These are phyloP conservation scores for Psilocybe tampanensis DNA, from an alignment of 768 basidiomycete genomes.

Conservation along the genomic window DNA sequence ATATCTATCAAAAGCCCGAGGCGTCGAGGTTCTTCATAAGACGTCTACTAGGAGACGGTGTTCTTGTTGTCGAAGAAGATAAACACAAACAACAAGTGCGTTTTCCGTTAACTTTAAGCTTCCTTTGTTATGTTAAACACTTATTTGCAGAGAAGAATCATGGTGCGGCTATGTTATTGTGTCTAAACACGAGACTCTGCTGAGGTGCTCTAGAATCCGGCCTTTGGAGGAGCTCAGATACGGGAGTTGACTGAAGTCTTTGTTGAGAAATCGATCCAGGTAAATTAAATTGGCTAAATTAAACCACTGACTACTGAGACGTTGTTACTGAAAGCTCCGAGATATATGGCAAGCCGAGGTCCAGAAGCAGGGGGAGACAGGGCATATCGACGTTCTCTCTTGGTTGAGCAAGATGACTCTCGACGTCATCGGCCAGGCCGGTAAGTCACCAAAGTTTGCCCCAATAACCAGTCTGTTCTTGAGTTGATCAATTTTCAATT, in stretches of 20 bases:
- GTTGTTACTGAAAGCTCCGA: slow-evolving; percentile 53
- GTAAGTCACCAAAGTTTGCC: slow-evolving; percentile 35
- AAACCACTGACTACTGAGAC: too few relatives aligned
- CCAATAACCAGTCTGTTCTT: slow-evolving; percentile 27
- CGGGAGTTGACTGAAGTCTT: slow-evolving; percentile 60
- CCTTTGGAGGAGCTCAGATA: slow-evolving; percentile 63
- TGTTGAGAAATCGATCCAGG: slow-evolving; percentile 54
- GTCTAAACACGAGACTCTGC: neutral
- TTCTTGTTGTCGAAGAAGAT: slow-evolving; percentile 52
- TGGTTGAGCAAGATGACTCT: slow-evolving; percentile 73
- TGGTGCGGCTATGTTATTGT: slow-evolving; percentile 31
- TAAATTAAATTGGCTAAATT: slow-evolving; percentile 22
- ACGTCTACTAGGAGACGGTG: slow-evolving; percentile 46
- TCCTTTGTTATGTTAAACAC: too few relatives aligned
- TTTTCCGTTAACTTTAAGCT: neutral
- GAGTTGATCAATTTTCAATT: neutral
- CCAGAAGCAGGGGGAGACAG: slow-evolving; percentile 24
- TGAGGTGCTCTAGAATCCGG: slow-evolving; percentile 53
- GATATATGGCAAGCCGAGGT: slow-evolving; percentile 46
- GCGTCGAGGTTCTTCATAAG: slow-evolving; percentile 36
- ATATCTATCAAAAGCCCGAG: slow-evolving; percentile 59
- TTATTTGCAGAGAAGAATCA: slow-evolving; percentile 39
- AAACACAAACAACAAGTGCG: slow-evolving; percentile 48
- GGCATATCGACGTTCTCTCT: slow-evolving; percentile 56
- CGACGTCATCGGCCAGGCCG: slow-evolving; percentile 76